A percentile compares a stretch with the other conserved stretches of the same genome.
These are phyloP conservation scores for Fusarium newnesense DNA, from an alignment of 2,329 filamentous ascomycete genomes.

Conservation along the genomic window DNA sequence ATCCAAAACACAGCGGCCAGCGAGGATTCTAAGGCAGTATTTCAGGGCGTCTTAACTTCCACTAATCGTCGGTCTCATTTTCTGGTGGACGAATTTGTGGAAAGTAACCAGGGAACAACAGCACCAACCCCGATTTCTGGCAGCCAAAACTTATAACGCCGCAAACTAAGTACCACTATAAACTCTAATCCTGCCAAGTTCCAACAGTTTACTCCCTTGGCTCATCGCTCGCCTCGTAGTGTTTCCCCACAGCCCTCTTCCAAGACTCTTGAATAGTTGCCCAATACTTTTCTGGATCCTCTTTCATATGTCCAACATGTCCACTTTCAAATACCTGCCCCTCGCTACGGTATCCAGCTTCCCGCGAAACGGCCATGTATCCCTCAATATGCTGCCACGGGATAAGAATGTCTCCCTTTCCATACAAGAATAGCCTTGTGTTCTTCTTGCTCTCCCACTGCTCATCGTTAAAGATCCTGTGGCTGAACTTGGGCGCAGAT, in stretches of 20 bases:
- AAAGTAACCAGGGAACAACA: no score
- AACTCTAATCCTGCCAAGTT: no score
- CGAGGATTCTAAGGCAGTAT: no score
- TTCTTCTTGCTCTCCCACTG: not conserved
- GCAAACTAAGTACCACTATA: no score
- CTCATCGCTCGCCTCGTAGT: not conserved
- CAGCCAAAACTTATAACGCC: no score
- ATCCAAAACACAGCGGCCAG: no score
- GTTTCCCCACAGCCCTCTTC: not conserved
- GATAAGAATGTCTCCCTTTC: not conserved
- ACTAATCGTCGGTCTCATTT: no score
- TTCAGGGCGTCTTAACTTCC: no score
- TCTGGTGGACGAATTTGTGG: no score
- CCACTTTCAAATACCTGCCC: conserved; percentile 2
- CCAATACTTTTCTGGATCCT: not conserved
- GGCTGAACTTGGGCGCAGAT: not conserved
- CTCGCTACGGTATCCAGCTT: not conserved
- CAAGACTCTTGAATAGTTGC: not conserved
- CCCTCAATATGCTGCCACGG: conserved; percentile 3
- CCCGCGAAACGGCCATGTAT: not conserved
- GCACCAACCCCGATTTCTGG: no score
- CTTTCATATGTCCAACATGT: conserved; percentile 11
- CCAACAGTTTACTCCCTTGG: not conserved
- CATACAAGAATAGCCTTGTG: not conserved
- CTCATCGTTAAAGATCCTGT: conserved; percentile 1